Percentiles rank a stretch among this genome's conserved stretches.
These are phyloP conservation scores for Leccinum pellstonianum DNA, from an alignment of 768 basidiomycete species.

Conservation along the genomic window DNA sequence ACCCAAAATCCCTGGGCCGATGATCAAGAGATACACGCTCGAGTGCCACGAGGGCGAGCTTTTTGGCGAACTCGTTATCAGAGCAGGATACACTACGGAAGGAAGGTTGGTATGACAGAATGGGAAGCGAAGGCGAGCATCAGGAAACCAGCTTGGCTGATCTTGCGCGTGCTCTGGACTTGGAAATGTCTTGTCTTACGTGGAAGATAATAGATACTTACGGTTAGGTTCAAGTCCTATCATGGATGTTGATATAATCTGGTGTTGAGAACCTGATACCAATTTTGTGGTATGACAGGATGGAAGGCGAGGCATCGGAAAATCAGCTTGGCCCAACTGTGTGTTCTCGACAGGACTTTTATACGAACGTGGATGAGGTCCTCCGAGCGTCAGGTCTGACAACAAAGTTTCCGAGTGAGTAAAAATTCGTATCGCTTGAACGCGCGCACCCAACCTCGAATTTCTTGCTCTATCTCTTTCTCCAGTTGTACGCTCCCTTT, in stretches of 20 bases:
- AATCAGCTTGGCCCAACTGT: conserved; percentile 13
- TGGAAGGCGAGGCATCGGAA: conserved; percentile 70
- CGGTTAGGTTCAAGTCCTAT: too few species aligned
- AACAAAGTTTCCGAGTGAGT: conserved; percentile 1
- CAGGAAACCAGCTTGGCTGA: conserved; percentile 25
- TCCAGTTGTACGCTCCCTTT: conserved; percentile 83
- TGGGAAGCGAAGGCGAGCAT: conserved; percentile 74
- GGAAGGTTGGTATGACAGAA: conserved; percentile 87
- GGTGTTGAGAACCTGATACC: too few species aligned
- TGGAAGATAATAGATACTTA: background rate
- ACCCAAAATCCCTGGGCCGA: conserved; percentile 83
- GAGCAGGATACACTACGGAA: conserved; percentile 83
- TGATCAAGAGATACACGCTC: conserved; percentile 92
- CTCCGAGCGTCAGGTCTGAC: conserved; percentile 60
- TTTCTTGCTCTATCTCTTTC: conserved; percentile 83
- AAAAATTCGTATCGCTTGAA: background rate
- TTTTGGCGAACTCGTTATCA: conserved; percentile 94
- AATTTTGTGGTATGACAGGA: conserved; percentile 74
- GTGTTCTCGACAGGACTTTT: too few species aligned
- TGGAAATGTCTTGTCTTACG: background rate
- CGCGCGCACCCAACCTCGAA: conserved; percentile 54
- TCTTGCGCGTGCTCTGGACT: background rate
- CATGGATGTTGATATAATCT: too few species aligned
- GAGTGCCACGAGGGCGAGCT: conserved; percentile 85
- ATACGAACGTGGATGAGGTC: too few species aligned